Evolutionary conservation across 179 eudicot species (phyloP).

Genomic region (Beta macrorhiza): DNA sequence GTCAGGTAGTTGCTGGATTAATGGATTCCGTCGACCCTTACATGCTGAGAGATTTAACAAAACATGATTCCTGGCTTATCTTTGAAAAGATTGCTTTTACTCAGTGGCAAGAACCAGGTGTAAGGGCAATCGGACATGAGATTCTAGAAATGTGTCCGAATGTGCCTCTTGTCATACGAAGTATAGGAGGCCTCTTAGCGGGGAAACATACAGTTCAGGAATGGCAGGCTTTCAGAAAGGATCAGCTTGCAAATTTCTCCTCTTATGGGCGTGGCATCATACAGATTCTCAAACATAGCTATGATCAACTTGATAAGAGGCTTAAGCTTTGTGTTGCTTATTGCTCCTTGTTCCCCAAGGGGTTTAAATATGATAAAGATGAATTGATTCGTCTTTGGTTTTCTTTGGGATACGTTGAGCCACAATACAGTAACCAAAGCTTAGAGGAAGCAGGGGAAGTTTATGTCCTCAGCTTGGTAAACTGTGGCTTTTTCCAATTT

Average conservation of each 20-base stretch:
- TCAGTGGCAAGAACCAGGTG: background rate
- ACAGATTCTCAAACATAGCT: conserved; percentile 9
- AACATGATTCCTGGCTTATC: conserved; percentile 14
- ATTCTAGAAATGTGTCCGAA: conserved; percentile 9
- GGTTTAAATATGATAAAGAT: fast-evolving
- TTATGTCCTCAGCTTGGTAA: background rate
- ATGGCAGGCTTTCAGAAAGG: conserved; percentile 11
- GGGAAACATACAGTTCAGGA: background rate
- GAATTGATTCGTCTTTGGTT: background rate
- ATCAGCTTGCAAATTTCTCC: background rate
- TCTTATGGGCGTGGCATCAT: background rate
- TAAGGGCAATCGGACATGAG: conserved; percentile 3
- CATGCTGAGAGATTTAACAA: conserved; percentile 7
- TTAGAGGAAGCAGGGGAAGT: background rate
- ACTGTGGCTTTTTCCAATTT: background rate
- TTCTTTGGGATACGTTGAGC: conserved; percentile 3
- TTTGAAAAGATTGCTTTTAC: conserved; percentile 7
- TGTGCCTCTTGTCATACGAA: conserved; percentile 21
- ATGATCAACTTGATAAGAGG: conserved; percentile 1
- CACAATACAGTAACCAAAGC: background rate
- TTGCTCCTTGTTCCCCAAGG: conserved; percentile 20
- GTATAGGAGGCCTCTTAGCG: conserved; percentile 1
- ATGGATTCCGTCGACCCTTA: background rate
- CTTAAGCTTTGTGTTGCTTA: conserved; percentile 11
- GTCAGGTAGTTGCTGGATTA: background rate